phyloP scores from a whole-genome alignment of 108 stramenopile species.

The Cyclotella choctawhatcheeana region DNA sequence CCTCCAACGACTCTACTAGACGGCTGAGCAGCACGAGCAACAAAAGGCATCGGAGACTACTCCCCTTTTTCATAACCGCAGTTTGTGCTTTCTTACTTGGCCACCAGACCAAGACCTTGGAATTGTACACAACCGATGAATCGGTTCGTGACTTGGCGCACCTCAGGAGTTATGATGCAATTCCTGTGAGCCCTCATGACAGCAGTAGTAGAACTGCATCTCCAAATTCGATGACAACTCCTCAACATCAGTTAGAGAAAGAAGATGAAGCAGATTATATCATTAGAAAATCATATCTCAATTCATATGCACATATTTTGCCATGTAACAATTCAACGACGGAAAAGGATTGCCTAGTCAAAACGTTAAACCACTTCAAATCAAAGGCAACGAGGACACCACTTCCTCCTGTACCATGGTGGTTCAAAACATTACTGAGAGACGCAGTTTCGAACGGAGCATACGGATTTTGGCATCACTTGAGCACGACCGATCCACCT shows the following conservation, averaged over 20 bases:
- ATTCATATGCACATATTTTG: constrained; percentile 40
- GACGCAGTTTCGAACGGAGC: constrained; percentile 32
- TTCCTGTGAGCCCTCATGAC: too few relatives aligned
- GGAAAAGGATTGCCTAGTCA: constrained; percentile 20
- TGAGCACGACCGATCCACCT: constrained; percentile 41
- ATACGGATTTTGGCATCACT: constrained; percentile 52
- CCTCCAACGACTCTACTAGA: background rate
- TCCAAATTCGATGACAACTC: too few relatives aligned
- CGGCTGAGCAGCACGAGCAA: too few relatives aligned
- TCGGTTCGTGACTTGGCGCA: too few relatives aligned
- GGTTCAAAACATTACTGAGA: constrained; percentile 64
- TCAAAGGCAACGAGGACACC: background rate
- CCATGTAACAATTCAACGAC: constrained; percentile 20
- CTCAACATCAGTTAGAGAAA: background rate
- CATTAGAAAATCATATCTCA: constrained; percentile 28
- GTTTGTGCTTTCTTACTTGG: background rate
- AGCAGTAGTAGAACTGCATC: background rate
- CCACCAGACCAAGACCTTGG: background rate
- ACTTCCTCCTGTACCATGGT: constrained; percentile 50
- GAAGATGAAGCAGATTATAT: constrained; percentile 45
- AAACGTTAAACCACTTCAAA: constrained; percentile 25
- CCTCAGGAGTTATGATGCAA: too few relatives aligned
- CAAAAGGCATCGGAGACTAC: background rate
- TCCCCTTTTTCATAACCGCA: constrained; percentile 5
- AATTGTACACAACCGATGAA: background rate